Base-by-base conservation (phyloP, 768 basidiomycete genomes). In the Cytidiella melzeri region DNA sequence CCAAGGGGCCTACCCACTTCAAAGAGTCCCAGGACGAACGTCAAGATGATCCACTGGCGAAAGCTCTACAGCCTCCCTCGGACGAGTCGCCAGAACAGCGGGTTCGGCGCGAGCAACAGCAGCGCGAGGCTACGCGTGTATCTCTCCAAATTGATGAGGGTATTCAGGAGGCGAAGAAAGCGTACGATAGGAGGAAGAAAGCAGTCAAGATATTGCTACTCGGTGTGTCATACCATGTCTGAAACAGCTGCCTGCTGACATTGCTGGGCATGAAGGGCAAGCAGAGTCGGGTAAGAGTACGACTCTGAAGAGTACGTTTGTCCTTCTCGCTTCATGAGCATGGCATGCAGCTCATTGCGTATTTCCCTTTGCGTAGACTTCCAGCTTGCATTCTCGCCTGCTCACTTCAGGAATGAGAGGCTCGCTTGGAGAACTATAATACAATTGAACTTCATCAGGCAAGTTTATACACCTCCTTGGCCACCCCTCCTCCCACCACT, bases 361-460 rank as follows among this genome's bases (percentile, higher is more conserved):
- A 36, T 38, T n/a, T n/a, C 28, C 19, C 43, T 15, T 12, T 26
- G n/a, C 27, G 18, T 55, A 87, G 84, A 87, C 57, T 86, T 87
- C 54, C 82, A 84, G 59, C 60, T 87, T 6, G 73, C 77, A 0
- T 84, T 84, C 56, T 75, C 80, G 7, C 84, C 83, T 0, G 71
- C 69, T 21, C 74, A 78, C 48, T 85, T 86, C 48, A 73, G 75
- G 39, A 69, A 58, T 40, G 83, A 87, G 51, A 69, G 77, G 15
- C 57, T 69, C 0, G 72, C 78, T 5, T 87, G 84, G 84, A 76
- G 72, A 52, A 72, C 75, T 11, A 73, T 87, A 46, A 73, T 87
- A 6, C 81, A 87, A 54, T 75, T 87, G 38, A 87, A 87, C 57
- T 65, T 87, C 53, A 83, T 86, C 51, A 66, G 76, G 83, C 81